phyloP scores from a whole-genome alignment of 2,329 filamentous ascomycete species.

The Beauveria scarabaeidicola region DNA sequence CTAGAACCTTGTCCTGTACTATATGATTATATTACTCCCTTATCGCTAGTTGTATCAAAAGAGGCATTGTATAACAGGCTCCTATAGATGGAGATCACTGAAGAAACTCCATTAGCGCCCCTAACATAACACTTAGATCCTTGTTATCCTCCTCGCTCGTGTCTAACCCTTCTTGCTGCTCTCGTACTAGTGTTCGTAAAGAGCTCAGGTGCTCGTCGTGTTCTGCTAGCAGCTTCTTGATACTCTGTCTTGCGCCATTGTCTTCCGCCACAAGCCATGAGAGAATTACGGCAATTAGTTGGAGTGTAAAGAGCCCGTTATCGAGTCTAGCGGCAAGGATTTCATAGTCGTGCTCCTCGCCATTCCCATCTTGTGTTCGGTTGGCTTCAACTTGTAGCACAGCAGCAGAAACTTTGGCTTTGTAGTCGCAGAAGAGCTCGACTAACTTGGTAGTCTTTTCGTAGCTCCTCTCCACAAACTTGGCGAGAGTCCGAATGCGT shows the following conservation, averaged over 20 bases:
- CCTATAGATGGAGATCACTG: conserved; percentile 14
- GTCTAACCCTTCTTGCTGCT: conserved; percentile 44
- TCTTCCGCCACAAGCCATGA: conserved; percentile 93
- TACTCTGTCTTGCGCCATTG: conserved; percentile 57
- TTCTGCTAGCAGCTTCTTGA: conserved; percentile 56
- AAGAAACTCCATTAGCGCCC: conserved; percentile 43
- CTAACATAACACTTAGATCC: conserved; percentile 48
- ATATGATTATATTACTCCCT: conserved; percentile 1
- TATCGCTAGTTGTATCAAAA: not conserved
- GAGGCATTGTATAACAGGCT: not conserved
- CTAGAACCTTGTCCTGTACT: conserved; percentile 3
- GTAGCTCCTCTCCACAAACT: conserved; percentile 93
- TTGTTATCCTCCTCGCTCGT: conserved; percentile 50
- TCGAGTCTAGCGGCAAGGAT: conserved; percentile 71
- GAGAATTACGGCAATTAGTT: conserved; percentile 74
- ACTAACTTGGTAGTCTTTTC: conserved; percentile 72
- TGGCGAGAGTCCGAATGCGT: conserved; percentile 78
- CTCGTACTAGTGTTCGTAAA: conserved; percentile 60
- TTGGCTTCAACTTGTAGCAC: conserved; percentile 38
- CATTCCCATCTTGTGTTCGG: conserved; percentile 14
- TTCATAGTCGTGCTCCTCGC: conserved; percentile 54
- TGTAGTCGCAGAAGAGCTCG: conserved; percentile 62
- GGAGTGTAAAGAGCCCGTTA: conserved; percentile 74
- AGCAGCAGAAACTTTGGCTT: conserved; percentile 47
- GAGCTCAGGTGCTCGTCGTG: conserved; percentile 56